Percentiles rank a stretch among this genome's conserved stretches.
Conservation (phyloP, 116 monocot genomes). For the Dioscorea cayenensis region DNA sequence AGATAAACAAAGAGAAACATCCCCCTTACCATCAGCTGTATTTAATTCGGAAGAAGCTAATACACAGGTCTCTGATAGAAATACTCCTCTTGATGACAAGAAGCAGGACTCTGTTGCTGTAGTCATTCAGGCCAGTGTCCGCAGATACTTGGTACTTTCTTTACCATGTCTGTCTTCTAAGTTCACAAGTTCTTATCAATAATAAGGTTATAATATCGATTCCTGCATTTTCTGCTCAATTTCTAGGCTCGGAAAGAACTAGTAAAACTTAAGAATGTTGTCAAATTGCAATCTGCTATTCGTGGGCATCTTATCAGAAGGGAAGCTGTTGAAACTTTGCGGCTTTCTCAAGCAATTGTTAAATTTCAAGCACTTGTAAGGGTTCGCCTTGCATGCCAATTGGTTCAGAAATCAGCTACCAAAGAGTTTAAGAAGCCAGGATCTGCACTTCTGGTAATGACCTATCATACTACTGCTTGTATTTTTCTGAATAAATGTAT, state of each 20-base stretch:
- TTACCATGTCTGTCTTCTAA: not conserved
- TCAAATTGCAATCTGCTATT: conserved; percentile 64
- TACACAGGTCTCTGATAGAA: not conserved
- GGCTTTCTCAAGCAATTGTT: conserved; percentile 65
- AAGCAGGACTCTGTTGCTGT: conserved; percentile 32
- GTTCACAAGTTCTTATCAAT: not conserved
- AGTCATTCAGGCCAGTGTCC: conserved; percentile 61
- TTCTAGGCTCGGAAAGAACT: conserved; percentile 28
- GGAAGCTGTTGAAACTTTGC: conserved; percentile 69
- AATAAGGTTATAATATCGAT: not conserved
- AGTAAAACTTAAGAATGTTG: conserved; percentile 26
- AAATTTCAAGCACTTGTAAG: conserved; percentile 75
- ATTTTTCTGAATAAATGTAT: too few relatives aligned
- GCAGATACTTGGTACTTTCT: conserved; percentile 58
- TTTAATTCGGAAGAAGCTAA: conserved; percentile 20
- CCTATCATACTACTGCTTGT: too few relatives aligned
- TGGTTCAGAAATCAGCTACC: not conserved
- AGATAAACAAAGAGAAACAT: conserved; percentile 18
- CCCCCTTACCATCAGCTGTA: not conserved
- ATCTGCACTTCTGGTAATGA: not conserved
- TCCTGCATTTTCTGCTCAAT: not conserved
- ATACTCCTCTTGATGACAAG: conserved; percentile 3
- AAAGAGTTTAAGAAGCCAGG: not conserved
- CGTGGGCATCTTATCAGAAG: conserved; percentile 73
- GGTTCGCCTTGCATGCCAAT: conserved; percentile 24